Evolutionary conservation across 192 early-diverging fungal species (phyloP).

Genomic region (Rhizophagus sp.): DNA sequence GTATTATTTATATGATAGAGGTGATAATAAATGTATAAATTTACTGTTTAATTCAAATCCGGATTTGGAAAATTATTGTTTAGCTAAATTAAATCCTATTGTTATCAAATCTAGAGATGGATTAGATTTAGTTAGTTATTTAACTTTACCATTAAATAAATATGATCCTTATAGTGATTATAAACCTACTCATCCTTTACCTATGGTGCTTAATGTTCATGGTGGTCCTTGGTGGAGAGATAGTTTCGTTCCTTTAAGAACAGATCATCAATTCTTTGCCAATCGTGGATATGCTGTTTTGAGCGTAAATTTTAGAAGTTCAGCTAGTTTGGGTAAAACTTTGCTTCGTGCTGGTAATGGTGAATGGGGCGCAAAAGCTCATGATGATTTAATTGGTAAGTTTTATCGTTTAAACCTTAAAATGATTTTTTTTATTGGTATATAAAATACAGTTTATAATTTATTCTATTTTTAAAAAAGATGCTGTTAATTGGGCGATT

Average conservation of each 20-base stretch:
- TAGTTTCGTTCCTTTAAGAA: not conserved
- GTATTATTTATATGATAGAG: not conserved
- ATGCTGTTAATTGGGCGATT: slow-evolving; percentile 43
- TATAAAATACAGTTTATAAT: no score
- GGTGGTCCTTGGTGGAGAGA: slow-evolving; percentile 45
- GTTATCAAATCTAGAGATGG: slow-evolving; percentile 41
- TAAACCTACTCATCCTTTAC: slow-evolving; percentile 29
- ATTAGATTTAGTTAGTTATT: slow-evolving; percentile 34
- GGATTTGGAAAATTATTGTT: slow-evolving; percentile 24
- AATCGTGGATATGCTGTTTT: slow-evolving; percentile 45
- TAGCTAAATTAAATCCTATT: slow-evolving; percentile 35
- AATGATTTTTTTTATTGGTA: no score
- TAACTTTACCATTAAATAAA: slow-evolving; percentile 32
- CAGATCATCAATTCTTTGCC: slow-evolving; percentile 35
- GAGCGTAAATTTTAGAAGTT: slow-evolving; percentile 41
- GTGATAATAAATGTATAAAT: not conserved
- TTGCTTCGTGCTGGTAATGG: slow-evolving; percentile 32
- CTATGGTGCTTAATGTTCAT: slow-evolving; percentile 38
- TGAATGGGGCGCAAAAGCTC: slow-evolving; percentile 43
- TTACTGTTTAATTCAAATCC: not conserved
- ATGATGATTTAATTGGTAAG: slow-evolving; percentile 40
- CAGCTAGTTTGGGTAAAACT: slow-evolving; percentile 38
- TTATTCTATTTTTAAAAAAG: no score
- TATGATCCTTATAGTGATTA: slow-evolving; percentile 28
- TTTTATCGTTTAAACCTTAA: not conserved